phyloP scores from a whole-genome alignment of 768 basidiomycete species.

The Thelephora aurantiotincta region DNA sequence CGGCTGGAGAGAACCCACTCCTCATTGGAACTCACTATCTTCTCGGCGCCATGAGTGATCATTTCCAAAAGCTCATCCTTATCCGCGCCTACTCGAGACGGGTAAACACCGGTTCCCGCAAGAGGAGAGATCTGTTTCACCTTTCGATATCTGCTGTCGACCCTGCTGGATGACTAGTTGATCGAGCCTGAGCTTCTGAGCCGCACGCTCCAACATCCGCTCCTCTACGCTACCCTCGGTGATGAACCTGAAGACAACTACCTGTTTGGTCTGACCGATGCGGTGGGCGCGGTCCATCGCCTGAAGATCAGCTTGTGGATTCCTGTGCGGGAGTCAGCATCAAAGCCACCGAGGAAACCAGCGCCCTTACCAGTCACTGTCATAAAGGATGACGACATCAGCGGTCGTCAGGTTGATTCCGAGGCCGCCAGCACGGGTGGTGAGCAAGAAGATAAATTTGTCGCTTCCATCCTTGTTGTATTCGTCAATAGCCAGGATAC shows the following conservation, averaged over 20 bases:
- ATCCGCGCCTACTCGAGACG: constrained; percentile 46
- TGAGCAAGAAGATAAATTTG: constrained; percentile 92
- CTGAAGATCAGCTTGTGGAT: constrained; percentile 96
- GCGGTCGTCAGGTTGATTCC: constrained; percentile 95
- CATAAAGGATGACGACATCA: constrained; percentile 90
- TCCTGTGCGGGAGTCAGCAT: constrained; percentile 33
- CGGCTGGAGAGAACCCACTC: constrained; percentile 32
- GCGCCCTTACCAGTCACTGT: constrained; percentile 75
- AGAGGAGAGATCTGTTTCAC: constrained; percentile 21
- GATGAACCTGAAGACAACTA: constrained; percentile 94
- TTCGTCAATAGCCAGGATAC: constrained; percentile 90
- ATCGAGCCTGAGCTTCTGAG: constrained; percentile 88
- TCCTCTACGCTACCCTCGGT: constrained; percentile 95
- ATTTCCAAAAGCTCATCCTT: constrained; percentile 97
- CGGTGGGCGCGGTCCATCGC: constrained; percentile 98
- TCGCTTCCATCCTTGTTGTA: constrained; percentile 92
- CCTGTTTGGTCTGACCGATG: constrained; percentile 95
- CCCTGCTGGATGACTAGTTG: constrained; percentile 97
- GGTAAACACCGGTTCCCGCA: neutral
- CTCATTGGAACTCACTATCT: constrained; percentile 75
- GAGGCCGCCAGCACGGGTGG: constrained; percentile 91
- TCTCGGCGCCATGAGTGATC: constrained; percentile 96
- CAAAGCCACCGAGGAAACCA: neutral
- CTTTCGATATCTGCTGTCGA: constrained; percentile 67
- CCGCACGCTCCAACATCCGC: constrained; percentile 86